These are phyloP conservation scores for Candida quercuum DNA, from an alignment of 805 yeast genomes.

Conservation along the genomic window DNA sequence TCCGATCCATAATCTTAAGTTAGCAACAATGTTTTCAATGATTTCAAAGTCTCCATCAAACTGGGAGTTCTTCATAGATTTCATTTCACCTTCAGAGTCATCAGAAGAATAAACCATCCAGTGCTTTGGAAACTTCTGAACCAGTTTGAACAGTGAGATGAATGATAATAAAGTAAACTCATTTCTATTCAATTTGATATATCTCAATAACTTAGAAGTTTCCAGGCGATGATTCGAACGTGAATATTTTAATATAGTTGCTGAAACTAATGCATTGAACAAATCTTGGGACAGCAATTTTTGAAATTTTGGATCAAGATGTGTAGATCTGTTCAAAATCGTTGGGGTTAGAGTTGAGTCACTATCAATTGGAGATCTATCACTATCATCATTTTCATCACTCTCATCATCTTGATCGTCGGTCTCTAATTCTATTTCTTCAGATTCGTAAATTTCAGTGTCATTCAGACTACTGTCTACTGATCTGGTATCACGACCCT, in stretches of 20 bases:
- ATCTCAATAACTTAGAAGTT: constrained; percentile 13
- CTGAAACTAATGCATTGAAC: constrained; percentile 20
- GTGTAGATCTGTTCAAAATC: neutral
- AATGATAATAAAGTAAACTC: constrained; percentile 22
- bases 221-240: constrained; percentile 12
- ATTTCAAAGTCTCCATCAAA: constrained; percentile 8
- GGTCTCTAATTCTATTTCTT: constrained; percentile 3
- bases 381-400: constrained; percentile 8
- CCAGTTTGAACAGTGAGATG: constrained; percentile 21
- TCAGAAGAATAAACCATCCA: constrained; percentile 12
- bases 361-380: constrained; percentile 1
- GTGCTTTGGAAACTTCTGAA: constrained; percentile 21
- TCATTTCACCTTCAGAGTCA: neutral
- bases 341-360: neutral
- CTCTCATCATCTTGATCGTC: constrained; percentile 3
- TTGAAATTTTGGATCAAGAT: constrained; percentile 14
- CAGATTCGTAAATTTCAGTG: constrained; percentile 6
- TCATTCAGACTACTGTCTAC: neutral
- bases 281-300: constrained; percentile 20
- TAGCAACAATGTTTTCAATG: constrained; percentile 19
- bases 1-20: constrained; percentile 27
- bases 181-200: constrained; percentile 13
- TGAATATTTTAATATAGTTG: constrained; percentile 19
- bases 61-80: neutral
- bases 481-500: neutral